A percentile compares a stretch with the other conserved stretches of the same genome.
Evolutionary conservation across 2,329 filamentous ascomycete species (phyloP).

Genomic region (Ophiocordyceps camponoti-saundersi): DNA sequence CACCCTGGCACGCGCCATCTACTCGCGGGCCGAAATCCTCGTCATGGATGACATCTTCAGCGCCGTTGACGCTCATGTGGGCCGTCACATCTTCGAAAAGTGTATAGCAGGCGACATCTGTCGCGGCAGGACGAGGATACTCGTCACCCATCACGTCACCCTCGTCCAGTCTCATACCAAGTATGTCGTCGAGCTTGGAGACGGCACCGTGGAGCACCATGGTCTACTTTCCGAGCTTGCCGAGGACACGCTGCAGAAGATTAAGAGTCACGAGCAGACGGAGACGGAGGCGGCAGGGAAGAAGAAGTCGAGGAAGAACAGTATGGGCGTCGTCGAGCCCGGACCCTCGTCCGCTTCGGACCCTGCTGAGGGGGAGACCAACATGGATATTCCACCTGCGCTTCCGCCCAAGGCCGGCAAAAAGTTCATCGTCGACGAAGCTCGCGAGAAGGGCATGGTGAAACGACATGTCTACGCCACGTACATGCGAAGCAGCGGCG

Average conservation of each 20-base stretch:
- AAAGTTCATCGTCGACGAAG: constrained; percentile 64
- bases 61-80: constrained; percentile 67
- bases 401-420: constrained; percentile 35
- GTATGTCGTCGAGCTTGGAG: constrained; percentile 56
- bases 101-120: constrained; percentile 58
- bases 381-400: constrained; percentile 25
- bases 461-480: constrained; percentile 47
- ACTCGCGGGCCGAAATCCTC: constrained; percentile 60
- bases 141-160: constrained; percentile 67
- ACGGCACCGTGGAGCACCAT: constrained; percentile 46
- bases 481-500: constrained; percentile 52
- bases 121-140: constrained; percentile 51
- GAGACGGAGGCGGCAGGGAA: constrained; percentile 23
- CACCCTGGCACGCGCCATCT: constrained; percentile 63
- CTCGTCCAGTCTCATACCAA: constrained; percentile 55
- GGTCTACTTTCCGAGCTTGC: constrained; percentile 50
- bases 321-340: constrained; percentile 35
- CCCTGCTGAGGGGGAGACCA: constrained; percentile 20
- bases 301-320: constrained; percentile 25
- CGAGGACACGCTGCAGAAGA: constrained; percentile 34
- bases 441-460: constrained; percentile 53
- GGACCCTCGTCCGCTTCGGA: constrained; percentile 27
- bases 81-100: constrained; percentile 61
- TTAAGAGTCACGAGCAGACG: constrained; percentile 37
- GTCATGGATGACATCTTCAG: constrained; percentile 75